These are phyloP conservation scores for Euclidium syriacum DNA, from an alignment of 345 rosid species.

Conservation along the genomic window DNA sequence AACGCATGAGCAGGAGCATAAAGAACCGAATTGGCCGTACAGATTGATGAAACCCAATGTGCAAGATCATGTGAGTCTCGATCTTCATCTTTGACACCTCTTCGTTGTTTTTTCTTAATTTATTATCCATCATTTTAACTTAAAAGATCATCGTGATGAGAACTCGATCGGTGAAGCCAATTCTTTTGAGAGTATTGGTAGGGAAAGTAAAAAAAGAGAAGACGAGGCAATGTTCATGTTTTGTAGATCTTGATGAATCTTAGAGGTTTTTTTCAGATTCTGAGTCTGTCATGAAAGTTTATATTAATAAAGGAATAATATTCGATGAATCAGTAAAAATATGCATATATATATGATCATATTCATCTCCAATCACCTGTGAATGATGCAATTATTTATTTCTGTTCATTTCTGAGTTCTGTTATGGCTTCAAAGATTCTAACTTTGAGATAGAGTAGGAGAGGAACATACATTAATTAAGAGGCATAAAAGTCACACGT, in stretches of 20 bases:
- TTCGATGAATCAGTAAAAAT: neutral
- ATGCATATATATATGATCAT: neutral
- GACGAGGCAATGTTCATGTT: neutral
- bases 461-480: constrained; percentile 16
- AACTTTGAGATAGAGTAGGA: constrained; percentile 1
- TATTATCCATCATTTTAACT: neutral
- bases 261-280: neutral
- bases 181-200: neutral
- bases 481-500: constrained; percentile 24
- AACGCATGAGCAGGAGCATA: constrained; percentile 14
- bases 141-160: constrained; percentile 22
- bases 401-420: constrained; percentile 18
- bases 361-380: no score
- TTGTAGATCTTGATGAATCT: constrained; percentile 23
- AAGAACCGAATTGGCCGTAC: constrained; percentile 19
- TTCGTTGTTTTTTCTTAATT: neutral
- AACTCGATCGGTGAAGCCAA: neutral
- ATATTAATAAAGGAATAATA: constrained; percentile 1
- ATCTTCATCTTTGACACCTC: constrained; percentile 72
- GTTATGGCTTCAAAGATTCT: constrained; percentile 10
- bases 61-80: constrained; percentile 91
- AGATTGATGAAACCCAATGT: constrained; percentile 41
- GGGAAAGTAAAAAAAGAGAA: neutral
- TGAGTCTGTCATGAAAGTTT: no score
- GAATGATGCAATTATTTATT: neutral